Evolutionary conservation across 176 grass and related monocot genomes (phyloP), one percentile per base, ranked within the genome.

Genomic region (Paspalum notatum): DNA sequence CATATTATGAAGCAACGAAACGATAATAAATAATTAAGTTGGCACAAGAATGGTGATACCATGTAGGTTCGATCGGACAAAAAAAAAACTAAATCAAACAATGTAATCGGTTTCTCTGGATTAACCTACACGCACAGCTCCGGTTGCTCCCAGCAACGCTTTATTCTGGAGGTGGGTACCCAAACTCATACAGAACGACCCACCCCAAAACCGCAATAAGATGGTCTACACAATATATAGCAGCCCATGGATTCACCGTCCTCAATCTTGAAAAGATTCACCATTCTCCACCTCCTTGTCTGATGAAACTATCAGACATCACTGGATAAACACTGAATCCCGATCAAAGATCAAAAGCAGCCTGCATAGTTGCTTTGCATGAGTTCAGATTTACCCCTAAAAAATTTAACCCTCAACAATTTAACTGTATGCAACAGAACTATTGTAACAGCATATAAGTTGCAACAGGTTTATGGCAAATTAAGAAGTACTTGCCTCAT

Each of bases 201-300:
- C 26, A 77, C 71, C 22, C 21, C 56, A 55, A 71, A 15, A 4
- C 68, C 32, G 18, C 62, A 84, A 84, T 84, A 75, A 71, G 66
- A 77, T 66, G 26, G 26, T 57, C 27, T 51, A 77, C 82, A 82
- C 7, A 68, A 61, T 20, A 22, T 43, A 10, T 43, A 43, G 21
- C 32, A 53, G 37, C 63, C n/a, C 62, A 80, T 51, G 26, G 60
- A 88, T 80, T 62, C 46, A 51, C 3, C 14, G 17, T 63, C 50
- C 60, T 80, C 50, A 41, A 74, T 65, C 57, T 58, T 76, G 48
- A 74, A 48, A 57, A 52, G 70, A 76, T 69, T 84, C 74, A 37
- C 52, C 37, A 2, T 67, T 51, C 14, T 68, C 16, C 59, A n/a
- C 50, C 73, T 51, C 11, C 15, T 45, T 38, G 20, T 51, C 80